Base-by-base conservation (phyloP, 306 rosid species). In the Citrullus mucosospermus region DNA sequence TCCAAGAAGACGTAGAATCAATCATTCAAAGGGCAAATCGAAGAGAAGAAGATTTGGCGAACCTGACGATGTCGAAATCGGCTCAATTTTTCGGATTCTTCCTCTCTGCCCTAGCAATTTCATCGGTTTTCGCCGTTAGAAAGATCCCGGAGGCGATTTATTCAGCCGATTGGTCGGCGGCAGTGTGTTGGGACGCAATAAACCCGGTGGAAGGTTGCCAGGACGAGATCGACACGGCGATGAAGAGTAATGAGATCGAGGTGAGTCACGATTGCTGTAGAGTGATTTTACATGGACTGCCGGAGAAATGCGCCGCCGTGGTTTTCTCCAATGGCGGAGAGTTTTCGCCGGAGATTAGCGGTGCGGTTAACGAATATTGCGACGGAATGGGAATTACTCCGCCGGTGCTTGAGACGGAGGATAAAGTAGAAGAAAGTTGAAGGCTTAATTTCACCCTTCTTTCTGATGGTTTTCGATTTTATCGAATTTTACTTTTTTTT, bases 331-430 rank as follows among this genome's bases (percentile, higher is more conserved):
- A 43, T 5, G 57, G 62, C 20, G 81, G 81, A 60, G 63, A 65
- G 50, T 61, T 60, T 30, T 20, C 41, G 38, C 46, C 72, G 72
- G 75, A 66, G 16, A 36, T 78, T 34, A 53, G 62, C 32, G 41
- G 61, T 32, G 80, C 61, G 6, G 75, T 78, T 3, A 51, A 51
- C 6, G 81, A 78, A 32, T 78, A 78, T 65, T 78, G 75, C 54
- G 62, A 78, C 25, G 81, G 81, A 15, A 62, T 78, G 81, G 75
- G 76, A 78, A 66, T 78, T 10, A 65, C 81, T 17, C 75, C 81
- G 51, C 76, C 76, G 43, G 59, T 16, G 77, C 30, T 30, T 15
- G 25, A 73, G 16, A 16, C 41, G 16, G 61, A 50, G 41, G 77
- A 51, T 50, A 73, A 51, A 50, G 11, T 16, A 3, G 46, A 50